phyloP scores from a whole-genome alignment of 768 basidiomycete species.

The Pleurotus tuoliensis region DNA sequence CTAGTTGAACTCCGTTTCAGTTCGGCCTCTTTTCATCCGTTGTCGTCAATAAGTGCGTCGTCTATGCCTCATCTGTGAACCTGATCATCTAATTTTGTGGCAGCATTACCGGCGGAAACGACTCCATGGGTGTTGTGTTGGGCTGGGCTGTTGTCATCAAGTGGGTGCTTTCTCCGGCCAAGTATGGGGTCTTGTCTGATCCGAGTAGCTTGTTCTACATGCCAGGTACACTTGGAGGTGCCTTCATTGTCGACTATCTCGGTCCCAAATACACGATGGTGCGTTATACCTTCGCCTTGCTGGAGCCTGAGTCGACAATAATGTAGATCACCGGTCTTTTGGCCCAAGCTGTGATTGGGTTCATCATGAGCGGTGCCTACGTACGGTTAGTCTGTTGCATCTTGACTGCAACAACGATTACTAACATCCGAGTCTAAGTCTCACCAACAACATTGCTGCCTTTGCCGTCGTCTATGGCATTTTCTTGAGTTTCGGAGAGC shows the following conservation, averaged over 20 bases:
- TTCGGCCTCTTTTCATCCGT: conserved; percentile 82
- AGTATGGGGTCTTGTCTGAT: too few relatives aligned
- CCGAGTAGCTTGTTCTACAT: conserved; percentile 32
- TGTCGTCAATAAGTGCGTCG: conserved; percentile 57
- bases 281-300: conserved; percentile 2
- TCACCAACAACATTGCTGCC: conserved; percentile 62
- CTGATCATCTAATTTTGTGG: background rate
- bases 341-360: conserved; percentile 70
- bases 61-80: background rate
- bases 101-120: conserved; percentile 55
- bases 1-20: conserved; percentile 25
- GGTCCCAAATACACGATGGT: conserved; percentile 80
- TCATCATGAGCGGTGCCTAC: conserved; percentile 88
- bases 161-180: conserved; percentile 32
- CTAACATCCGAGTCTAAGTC: conserved; percentile 23
- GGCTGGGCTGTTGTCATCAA: conserved; percentile 88
- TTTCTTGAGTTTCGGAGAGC: conserved; percentile 86
- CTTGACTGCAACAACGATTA: background rate
- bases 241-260: conserved; percentile 70
- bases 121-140: conserved; percentile 57
- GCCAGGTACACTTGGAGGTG: conserved; percentile 60
- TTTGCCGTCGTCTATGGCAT: conserved; percentile 89
- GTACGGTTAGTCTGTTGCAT: conserved; percentile 28
- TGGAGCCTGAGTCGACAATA: background rate
- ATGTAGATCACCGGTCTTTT: conserved; percentile 63